phyloP scores from a whole-genome alignment of 257 asterid genomes.

The Misopates orontium region DNA sequence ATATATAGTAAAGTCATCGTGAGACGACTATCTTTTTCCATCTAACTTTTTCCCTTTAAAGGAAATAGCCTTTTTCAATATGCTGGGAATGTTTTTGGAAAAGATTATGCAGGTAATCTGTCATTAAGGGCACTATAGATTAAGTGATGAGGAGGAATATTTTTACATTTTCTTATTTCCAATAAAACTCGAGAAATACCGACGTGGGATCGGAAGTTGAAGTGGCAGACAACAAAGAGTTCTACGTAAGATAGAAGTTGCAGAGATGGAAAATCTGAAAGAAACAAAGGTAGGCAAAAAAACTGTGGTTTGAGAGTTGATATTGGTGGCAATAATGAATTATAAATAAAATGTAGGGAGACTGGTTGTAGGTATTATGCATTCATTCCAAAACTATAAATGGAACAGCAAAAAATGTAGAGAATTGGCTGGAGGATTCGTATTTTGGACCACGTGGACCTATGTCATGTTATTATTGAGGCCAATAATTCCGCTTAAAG shows the following conservation, averaged over 20 bases:
- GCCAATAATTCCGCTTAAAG: not conserved
- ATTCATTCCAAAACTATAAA: constrained; percentile 30
- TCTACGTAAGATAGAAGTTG: constrained; percentile 18
- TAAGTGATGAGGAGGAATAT: not conserved
- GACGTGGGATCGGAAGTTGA: constrained; percentile 7
- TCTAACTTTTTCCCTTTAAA: constrained; percentile 36
- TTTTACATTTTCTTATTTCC: constrained; percentile 7
- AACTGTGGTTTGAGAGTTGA: constrained; percentile 24
- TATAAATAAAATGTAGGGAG: constrained; percentile 30
- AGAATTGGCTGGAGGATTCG: constrained; percentile 35
- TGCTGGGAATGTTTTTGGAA: constrained; percentile 25
- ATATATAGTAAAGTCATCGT: constrained; percentile 40
- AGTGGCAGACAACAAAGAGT: constrained; percentile 47
- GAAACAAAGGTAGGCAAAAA: constrained; percentile 20
- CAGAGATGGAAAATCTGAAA: constrained; percentile 11
- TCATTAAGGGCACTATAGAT: constrained; percentile 13
- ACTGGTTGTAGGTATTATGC: constrained; percentile 13
- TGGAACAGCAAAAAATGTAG: constrained; percentile 35
- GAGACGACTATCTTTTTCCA: constrained; percentile 28
- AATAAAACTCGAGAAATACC: not conserved
- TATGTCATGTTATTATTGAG: not conserved
- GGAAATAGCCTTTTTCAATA: constrained; percentile 37
- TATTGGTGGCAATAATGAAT: constrained; percentile 26
- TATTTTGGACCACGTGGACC: constrained; percentile 48
- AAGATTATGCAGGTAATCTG: constrained; percentile 40